Base-by-base conservation (phyloP, 106 monocot species). In the Amphibolis antarctica region DNA sequence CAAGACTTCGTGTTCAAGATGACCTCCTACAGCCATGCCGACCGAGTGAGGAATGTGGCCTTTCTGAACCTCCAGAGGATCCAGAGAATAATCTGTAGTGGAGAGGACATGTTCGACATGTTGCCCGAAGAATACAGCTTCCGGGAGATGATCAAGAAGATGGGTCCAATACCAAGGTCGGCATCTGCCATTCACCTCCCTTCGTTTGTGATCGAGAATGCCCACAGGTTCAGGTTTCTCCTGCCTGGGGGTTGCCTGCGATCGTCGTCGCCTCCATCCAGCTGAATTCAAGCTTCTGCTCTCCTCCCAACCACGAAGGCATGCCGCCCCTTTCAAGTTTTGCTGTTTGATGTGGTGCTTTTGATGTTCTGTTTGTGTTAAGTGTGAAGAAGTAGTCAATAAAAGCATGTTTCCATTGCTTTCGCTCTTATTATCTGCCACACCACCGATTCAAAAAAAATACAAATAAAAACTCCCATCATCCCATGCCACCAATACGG, bases 1-100 rank as follows among this genome's bases (percentile, higher is more conserved):
- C 77, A 83, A 4, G 83, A 89, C 24, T 82, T 94, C 46, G 72
- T 78, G 28, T 89, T 89, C 65, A 94, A 94, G 81, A 94, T 89
- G 94, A 81, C 20, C 13, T 81, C 94, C 2, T 94, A 94, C 46
- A 94, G 89, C 63, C 94, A 94, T 65, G 94, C 86, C 0, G 94
- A 94, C 63, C 73, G 89, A n/a, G 93, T 89, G 51, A 71, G 65
- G 42, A 14, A 62, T 9, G 0, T 18, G 2, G 73, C 55, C 26
- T 84, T 71, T 53, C 46, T 94, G 6, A 72, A 89, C 29, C 65
- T 52, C 10, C 22, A 60, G 7, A 79, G 93, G 54, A 94, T 94
- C n/a, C 89, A 94, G 76, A 74, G 46, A 72, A 79, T 89, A 42
- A 86, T 94, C 18, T 94, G 93, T 24, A 22, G 70, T 1, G 93